Evolutionary conservation across 2,329 filamentous ascomycete genomes (phyloP).

Genomic region (Scedosporium dehoogii): DNA sequence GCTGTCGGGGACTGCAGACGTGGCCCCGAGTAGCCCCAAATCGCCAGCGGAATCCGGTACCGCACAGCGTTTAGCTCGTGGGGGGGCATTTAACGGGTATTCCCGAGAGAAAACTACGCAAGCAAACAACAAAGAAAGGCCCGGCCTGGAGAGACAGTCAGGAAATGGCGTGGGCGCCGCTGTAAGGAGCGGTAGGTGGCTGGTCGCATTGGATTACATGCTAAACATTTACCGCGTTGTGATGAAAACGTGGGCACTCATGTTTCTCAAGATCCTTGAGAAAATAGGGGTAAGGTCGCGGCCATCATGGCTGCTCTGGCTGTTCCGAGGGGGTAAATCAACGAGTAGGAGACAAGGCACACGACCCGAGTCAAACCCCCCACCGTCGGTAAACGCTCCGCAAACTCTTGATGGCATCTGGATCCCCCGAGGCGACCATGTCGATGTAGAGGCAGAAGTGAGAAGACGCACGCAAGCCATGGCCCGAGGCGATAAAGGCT

Average conservation of each 20-base stretch:
- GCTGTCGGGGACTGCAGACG: not conserved
- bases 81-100: constrained; percentile 46
- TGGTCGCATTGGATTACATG: constrained; percentile 66
- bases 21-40: too few relatives aligned
- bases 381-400: not conserved
- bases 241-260: constrained; percentile 44
- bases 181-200: constrained; percentile 70
- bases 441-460: constrained; percentile 76
- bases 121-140: constrained; percentile 30
- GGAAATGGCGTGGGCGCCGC: constrained; percentile 64
- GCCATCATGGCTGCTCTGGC: constrained; percentile 44
- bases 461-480: constrained; percentile 44
- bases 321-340: constrained; percentile 33
- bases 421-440: constrained; percentile 49
- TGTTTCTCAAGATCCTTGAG: not conserved
- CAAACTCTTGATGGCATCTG: not conserved
- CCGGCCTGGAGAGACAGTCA: constrained; percentile 28
- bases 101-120: constrained; percentile 60
- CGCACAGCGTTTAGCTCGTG: constrained; percentile 22
- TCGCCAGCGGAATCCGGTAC: constrained; percentile 12
- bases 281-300: constrained; percentile 18
- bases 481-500: constrained; percentile 19
- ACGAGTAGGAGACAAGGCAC: constrained; percentile 6
- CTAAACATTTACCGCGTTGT: constrained; percentile 62
- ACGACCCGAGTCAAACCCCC: not conserved